These are phyloP conservation scores for Kitagawia praeruptora DNA, from an alignment of 129 eudicot species.

Conservation along the genomic window DNA sequence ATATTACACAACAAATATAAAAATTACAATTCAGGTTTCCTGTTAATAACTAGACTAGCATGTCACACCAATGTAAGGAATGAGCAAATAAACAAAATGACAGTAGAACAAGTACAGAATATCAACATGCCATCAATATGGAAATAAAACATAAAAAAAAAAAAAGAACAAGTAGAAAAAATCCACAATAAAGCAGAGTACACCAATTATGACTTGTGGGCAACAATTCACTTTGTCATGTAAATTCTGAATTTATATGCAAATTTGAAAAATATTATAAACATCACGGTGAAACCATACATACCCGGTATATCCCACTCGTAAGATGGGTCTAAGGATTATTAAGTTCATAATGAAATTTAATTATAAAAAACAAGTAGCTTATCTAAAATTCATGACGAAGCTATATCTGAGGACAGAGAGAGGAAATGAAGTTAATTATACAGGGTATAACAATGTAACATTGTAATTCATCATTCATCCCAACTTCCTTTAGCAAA, in stretches of 20 bases:
- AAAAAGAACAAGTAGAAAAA: neutral
- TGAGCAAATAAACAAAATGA: neutral
- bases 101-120: neutral
- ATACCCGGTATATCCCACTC: neutral
- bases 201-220: neutral
- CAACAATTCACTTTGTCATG: neutral
- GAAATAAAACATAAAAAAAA: neutral
- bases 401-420: neutral
- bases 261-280: neutral
- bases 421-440: neutral
- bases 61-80: neutral
- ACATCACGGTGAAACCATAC: neutral
- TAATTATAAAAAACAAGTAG: neutral
- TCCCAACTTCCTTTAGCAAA: neutral
- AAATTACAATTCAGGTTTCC: neutral
- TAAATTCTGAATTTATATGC: neutral
- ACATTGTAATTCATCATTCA: neutral
- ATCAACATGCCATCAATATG: neutral
- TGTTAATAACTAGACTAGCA: neutral
- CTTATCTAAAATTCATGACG: neutral
- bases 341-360: no score
- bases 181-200: neutral
- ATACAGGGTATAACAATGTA: neutral
- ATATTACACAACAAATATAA: neutral
- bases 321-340: neutral